These are phyloP conservation scores for Melampsora americana DNA, from an alignment of 1,284 basidiomycete species.

Conservation along the genomic window DNA sequence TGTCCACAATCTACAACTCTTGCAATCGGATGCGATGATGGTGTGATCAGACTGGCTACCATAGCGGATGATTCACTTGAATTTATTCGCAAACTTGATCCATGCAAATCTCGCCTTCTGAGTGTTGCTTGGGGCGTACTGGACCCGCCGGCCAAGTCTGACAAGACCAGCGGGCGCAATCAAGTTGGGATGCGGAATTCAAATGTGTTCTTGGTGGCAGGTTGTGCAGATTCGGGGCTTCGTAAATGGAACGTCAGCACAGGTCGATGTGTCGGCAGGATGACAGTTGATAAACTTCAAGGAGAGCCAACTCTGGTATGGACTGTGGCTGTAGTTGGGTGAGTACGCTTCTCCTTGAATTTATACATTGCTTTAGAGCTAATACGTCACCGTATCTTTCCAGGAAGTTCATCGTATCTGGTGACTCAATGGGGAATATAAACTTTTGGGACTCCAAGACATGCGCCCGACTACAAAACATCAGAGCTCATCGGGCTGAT, in stretches of 20 bases:
- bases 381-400: constrained; percentile 50
- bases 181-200: constrained; percentile 64
- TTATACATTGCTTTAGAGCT: neutral
- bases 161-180: constrained; percentile 42
- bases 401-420: constrained; percentile 89
- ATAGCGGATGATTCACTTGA: constrained; percentile 68
- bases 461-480: constrained; percentile 80
- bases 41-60: constrained; percentile 74
- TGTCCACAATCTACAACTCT: constrained; percentile 78
- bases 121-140: constrained; percentile 86
- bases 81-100: constrained; percentile 70
- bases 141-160: constrained; percentile 56
- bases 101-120: constrained; percentile 60
- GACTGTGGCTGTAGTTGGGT: constrained; percentile 82
- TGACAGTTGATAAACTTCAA: constrained; percentile 67
- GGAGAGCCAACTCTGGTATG: constrained; percentile 90
- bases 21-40: constrained; percentile 89
- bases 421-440: constrained; percentile 89
- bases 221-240: constrained; percentile 86
- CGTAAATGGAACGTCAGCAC: constrained; percentile 81
- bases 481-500: constrained; percentile 85
- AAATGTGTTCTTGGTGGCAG: constrained; percentile 84
- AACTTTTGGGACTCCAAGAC: constrained; percentile 93
- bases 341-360: constrained; percentile 52
- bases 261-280: constrained; percentile 59